Conservation (phyloP, 2,329 filamentous ascomycete species). For the Scopulariopsis brevicaulis region DNA sequence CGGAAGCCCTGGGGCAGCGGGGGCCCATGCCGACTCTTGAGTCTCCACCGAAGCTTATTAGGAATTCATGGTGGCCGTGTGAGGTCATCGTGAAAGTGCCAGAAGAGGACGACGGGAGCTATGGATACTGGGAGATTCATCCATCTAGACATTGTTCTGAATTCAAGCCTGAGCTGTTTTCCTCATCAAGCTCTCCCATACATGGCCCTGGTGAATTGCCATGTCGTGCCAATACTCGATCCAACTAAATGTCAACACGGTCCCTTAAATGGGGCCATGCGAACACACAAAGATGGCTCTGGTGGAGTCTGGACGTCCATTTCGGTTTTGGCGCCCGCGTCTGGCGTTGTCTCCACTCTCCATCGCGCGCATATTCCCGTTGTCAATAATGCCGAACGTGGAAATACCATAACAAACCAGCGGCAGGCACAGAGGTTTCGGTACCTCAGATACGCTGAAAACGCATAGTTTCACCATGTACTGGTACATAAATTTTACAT, state of each 20-base stretch:
- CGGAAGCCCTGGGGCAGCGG: neutral
- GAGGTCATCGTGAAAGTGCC: too few relatives aligned
- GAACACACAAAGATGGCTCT: neutral
- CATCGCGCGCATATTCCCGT: neutral
- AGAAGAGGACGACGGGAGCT: too few relatives aligned
- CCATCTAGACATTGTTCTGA: too few relatives aligned
- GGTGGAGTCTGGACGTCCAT: neutral
- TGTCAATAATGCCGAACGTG: neutral
- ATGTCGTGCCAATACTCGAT: too few relatives aligned
- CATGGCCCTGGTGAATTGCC: too few relatives aligned
- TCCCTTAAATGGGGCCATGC: neutral
- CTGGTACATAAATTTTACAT: neutral
- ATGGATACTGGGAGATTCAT: too few relatives aligned
- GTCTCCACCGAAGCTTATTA: neutral
- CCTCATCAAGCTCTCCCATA: too few relatives aligned
- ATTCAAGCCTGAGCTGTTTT: too few relatives aligned
- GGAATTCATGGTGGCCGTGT: too few relatives aligned
- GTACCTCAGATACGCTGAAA: neutral
- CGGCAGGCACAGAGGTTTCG: neutral
- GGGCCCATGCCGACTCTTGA: neutral
- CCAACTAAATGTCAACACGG: too few relatives aligned
- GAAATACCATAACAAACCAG: neutral
- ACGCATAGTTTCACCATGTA: neutral
- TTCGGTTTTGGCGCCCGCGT: neutral
- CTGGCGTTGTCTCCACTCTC: neutral